Evolutionary conservation across 202 grass and related monocot species (phyloP).

Genomic region (Setaria viridis): DNA sequence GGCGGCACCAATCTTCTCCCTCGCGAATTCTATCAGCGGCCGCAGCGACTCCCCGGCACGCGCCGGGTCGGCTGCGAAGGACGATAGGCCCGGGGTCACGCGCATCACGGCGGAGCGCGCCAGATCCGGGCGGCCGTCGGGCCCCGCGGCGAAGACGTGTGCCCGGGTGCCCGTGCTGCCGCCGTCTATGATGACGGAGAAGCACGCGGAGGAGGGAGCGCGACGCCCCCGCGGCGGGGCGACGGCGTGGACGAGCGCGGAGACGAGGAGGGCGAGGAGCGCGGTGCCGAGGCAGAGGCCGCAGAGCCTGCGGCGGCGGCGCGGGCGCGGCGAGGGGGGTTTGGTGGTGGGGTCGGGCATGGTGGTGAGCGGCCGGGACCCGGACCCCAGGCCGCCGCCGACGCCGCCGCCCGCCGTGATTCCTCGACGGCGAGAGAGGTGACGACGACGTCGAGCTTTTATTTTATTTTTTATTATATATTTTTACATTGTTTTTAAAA

Average conservation of each 20-base stretch:
- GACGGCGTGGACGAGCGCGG: constrained; percentile 55
- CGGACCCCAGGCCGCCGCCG: constrained; percentile 34
- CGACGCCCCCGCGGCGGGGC: constrained; percentile 7
- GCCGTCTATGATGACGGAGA: constrained; percentile 77
- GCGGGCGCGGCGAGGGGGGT: constrained; percentile 44
- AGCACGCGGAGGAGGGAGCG: constrained; percentile 31
- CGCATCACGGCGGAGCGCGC: constrained; percentile 74
- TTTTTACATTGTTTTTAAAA: constrained; percentile 26
- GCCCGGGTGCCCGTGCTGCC: constrained; percentile 81
- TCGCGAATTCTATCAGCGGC: constrained; percentile 67
- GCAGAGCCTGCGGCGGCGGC: constrained; percentile 47
- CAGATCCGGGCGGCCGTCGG: constrained; percentile 72
- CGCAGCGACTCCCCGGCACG: constrained; percentile 62
- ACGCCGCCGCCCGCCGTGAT: constrained; percentile 58
- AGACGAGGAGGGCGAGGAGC: constrained; percentile 54
- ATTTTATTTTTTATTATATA: constrained; percentile 36
- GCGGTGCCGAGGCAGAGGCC: constrained; percentile 50
- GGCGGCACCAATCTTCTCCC: constrained; percentile 47
- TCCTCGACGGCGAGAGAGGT: constrained; percentile 63
- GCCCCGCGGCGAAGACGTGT: constrained; percentile 66
- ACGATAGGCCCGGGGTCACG: constrained; percentile 76
- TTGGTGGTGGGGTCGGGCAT: constrained; percentile 54
- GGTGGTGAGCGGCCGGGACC: constrained; percentile 19
- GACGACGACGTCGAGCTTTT: constrained; percentile 49
- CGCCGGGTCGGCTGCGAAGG: constrained; percentile 57